Evolutionary conservation across 345 rosid species (phyloP).

Genomic region (Dovyalis caffra): DNA sequence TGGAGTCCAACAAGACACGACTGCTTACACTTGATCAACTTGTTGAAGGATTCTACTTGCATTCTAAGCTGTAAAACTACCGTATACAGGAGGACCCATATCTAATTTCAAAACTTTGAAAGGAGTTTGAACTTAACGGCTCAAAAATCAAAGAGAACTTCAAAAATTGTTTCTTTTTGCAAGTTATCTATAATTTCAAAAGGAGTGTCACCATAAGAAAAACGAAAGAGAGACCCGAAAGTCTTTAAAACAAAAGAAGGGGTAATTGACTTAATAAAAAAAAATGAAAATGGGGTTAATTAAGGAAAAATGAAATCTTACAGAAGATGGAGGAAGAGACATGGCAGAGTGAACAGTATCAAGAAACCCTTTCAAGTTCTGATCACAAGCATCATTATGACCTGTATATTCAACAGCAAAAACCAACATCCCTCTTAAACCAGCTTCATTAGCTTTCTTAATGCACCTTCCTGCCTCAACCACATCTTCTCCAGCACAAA

Average conservation of each 20-base stretch:
- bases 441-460: slow-evolving; percentile 45
- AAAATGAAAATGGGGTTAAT: neutral
- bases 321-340: slow-evolving; percentile 63
- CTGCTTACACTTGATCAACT: neutral
- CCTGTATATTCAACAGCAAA: slow-evolving; percentile 70
- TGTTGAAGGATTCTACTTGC: neutral
- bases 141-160: too few species aligned
- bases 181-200: too few species aligned
- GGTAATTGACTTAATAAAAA: neutral
- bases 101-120: neutral
- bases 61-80: neutral
- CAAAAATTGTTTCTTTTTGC: too few species aligned
- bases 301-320: slow-evolving; percentile 23
- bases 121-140: too few species aligned
- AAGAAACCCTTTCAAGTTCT: slow-evolving; percentile 57
- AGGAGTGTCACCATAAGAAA: too few species aligned
- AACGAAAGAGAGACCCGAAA: too few species aligned
- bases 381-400: slow-evolving; percentile 56
- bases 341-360: slow-evolving; percentile 51
- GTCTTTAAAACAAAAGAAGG: too few species aligned
- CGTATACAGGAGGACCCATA: neutral
- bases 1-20: neutral
- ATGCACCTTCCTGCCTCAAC: slow-evolving; percentile 44
- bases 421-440: slow-evolving; percentile 72
- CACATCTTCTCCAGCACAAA: slow-evolving; percentile 71